These are phyloP conservation scores for Suillus cothurnatus DNA, from an alignment of 768 basidiomycete species.

Conservation along the genomic window DNA sequence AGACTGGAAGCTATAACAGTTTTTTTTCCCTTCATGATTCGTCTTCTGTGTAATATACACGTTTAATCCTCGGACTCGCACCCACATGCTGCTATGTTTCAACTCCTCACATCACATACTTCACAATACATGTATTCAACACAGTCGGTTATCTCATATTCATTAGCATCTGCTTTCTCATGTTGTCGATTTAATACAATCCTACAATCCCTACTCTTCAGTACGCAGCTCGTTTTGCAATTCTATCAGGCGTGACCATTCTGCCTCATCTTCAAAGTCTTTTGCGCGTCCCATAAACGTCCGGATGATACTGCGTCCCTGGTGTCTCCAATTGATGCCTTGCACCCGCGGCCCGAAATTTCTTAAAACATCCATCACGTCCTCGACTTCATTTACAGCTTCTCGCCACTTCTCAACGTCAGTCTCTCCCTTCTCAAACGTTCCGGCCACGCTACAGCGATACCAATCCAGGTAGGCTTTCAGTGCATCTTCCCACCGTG, in stretches of 20 bases:
- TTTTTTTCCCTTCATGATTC: constrained; percentile 4
- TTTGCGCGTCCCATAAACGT: constrained; percentile 86
- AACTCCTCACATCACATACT: constrained; percentile 6
- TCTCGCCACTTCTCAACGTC: constrained; percentile 71
- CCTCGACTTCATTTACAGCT: constrained; percentile 78
- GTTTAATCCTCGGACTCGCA: not conserved
- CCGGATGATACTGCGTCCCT: constrained; percentile 84
- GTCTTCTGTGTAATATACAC: not conserved
- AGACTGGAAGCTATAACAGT: constrained; percentile 44
- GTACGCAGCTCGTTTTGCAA: constrained; percentile 42
- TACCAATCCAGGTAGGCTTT: constrained; percentile 88
- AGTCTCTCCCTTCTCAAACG: constrained; percentile 66
- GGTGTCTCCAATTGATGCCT: constrained; percentile 76
- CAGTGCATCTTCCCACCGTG: constrained; percentile 73
- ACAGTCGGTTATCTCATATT: constrained; percentile 6
- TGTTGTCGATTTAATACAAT: not conserved
- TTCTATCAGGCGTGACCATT: constrained; percentile 71
- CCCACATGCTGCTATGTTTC: not conserved
- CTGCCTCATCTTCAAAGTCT: constrained; percentile 88
- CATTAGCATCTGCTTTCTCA: not conserved
- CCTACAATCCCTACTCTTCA: constrained; percentile 15
- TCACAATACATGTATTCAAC: constrained; percentile 1
- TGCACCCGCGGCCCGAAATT: constrained; percentile 78
- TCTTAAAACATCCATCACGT: constrained; percentile 78
- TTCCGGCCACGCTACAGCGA: constrained; percentile 62